phyloP scores from a whole-genome alignment of 441 rosid species.

The Pelargonium fulgidum region DNA sequence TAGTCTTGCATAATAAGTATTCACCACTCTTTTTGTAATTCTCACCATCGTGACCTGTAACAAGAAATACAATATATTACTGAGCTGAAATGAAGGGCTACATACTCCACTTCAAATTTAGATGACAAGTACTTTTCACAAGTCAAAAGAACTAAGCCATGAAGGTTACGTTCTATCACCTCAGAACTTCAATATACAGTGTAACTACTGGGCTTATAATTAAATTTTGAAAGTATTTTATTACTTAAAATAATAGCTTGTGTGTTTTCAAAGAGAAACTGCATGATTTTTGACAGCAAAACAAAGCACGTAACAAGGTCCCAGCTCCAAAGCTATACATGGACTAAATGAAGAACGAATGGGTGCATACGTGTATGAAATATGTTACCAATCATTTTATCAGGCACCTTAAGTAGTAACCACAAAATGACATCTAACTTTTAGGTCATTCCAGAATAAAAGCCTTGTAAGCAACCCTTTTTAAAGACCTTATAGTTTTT shows the following conservation, averaged over 20 bases:
- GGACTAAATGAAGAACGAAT: not conserved
- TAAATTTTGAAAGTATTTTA: not conserved
- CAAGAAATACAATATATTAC: not conserved
- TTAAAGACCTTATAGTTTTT: no score
- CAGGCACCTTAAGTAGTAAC: not conserved
- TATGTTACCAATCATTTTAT: not conserved
- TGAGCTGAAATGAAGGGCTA: not conserved
- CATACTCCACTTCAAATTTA: no score
- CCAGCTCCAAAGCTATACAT: not conserved
- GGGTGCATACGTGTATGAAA: not conserved
- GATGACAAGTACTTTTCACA: not conserved
- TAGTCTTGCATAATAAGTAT: conserved; percentile 63
- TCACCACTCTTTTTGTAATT: conserved; percentile 63
- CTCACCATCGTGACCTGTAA: conserved; percentile 71
- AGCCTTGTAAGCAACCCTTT: no score
- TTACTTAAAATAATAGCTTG: not conserved
- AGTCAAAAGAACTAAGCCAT: not conserved
- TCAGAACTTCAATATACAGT: not conserved
- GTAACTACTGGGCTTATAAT: not conserved
- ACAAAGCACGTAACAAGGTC: conserved; percentile 2
- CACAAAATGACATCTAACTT: not conserved
- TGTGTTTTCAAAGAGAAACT: not conserved
- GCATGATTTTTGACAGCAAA: not conserved
- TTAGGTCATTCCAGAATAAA: no score
- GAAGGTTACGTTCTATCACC: not conserved